phyloP scores from a whole-genome alignment of 495 filamentous ascomycete species.

The Penicillium diatomitis region DNA sequence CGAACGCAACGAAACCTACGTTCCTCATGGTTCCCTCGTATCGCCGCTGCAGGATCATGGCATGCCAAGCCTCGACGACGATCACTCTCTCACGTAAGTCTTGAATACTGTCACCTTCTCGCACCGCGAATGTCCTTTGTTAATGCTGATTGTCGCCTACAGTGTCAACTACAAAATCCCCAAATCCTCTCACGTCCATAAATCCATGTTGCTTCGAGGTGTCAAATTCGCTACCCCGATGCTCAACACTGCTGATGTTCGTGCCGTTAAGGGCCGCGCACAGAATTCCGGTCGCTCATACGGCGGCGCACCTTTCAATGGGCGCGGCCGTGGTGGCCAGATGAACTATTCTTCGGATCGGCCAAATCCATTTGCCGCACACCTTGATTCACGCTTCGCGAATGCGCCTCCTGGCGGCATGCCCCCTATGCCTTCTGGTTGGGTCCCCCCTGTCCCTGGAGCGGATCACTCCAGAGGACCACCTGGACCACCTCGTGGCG shows the following conservation, averaged over 20 bases:
- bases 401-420: constrained; percentile 23
- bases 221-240: constrained; percentile 60
- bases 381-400: constrained; percentile 42
- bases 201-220: constrained; percentile 88
- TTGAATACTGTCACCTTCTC: neutral
- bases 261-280: constrained; percentile 52
- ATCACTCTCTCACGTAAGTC: constrained; percentile 71
- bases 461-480: constrained; percentile 31
- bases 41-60: constrained; percentile 54
- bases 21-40: constrained; percentile 61
- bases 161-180: constrained; percentile 85
- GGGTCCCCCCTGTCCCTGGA: constrained; percentile 28
- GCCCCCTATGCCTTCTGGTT: constrained; percentile 26
- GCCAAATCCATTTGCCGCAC: constrained; percentile 46
- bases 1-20: constrained; percentile 68
- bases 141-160: constrained; percentile 18
- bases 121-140: constrained; percentile 9
- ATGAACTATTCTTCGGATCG: constrained; percentile 39
- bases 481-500: constrained; percentile 34
- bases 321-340: constrained; percentile 42
- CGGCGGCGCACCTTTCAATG: constrained; percentile 53
- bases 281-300: constrained; percentile 50
- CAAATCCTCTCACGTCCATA: constrained; percentile 59
- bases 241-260: constrained; percentile 64
- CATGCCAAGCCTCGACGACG: constrained; percentile 71